Percentiles rank a stretch among this genome's conserved stretches.
Evolutionary conservation across 805 yeast species (phyloP).

Genomic region (Metschnikowia shivogae): DNA sequence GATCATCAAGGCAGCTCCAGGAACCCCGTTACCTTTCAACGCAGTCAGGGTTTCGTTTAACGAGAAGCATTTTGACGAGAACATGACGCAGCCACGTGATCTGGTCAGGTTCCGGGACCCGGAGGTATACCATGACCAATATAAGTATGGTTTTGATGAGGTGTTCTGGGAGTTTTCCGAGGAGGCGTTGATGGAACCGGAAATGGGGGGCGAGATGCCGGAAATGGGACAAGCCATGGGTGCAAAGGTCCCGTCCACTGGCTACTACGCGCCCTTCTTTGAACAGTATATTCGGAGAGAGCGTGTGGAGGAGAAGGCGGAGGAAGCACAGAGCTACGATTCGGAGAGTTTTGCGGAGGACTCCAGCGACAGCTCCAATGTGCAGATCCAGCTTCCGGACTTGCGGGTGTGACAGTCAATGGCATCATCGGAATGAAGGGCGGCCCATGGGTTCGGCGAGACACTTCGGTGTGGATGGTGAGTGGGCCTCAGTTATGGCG

Average conservation of each 20-base stretch:
- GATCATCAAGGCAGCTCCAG: constrained; percentile 23
- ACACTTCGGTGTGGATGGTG: too few relatives aligned
- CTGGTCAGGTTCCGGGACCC: not conserved
- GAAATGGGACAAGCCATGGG: too few relatives aligned
- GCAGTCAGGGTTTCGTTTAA: constrained; percentile 24
- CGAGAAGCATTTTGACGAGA: constrained; percentile 2
- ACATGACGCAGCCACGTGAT: not conserved
- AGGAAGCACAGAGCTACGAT: constrained; percentile 2
- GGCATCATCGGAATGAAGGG: too few relatives aligned
- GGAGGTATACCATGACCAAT: constrained; percentile 1
- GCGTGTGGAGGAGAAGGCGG: constrained; percentile 1
- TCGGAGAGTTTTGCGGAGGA: constrained; percentile 10
- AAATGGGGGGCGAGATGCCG: too few relatives aligned
- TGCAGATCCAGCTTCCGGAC: constrained; percentile 27
- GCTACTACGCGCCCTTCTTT: constrained; percentile 11
- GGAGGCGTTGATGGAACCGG: not conserved
- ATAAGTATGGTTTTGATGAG: constrained; percentile 4
- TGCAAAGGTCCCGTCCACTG: too few relatives aligned
- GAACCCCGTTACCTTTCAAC: constrained; percentile 25
- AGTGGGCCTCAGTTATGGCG: too few relatives aligned
- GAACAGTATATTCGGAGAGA: constrained; percentile 13
- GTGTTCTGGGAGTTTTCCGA: constrained; percentile 2
- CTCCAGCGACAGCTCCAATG: constrained; percentile 25
- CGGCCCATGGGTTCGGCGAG: too few relatives aligned
- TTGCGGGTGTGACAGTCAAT: not conserved